Evolutionary conservation across 352 stramenopile species (phyloP).

Genomic region (Globisporangium radiosum): DNA sequence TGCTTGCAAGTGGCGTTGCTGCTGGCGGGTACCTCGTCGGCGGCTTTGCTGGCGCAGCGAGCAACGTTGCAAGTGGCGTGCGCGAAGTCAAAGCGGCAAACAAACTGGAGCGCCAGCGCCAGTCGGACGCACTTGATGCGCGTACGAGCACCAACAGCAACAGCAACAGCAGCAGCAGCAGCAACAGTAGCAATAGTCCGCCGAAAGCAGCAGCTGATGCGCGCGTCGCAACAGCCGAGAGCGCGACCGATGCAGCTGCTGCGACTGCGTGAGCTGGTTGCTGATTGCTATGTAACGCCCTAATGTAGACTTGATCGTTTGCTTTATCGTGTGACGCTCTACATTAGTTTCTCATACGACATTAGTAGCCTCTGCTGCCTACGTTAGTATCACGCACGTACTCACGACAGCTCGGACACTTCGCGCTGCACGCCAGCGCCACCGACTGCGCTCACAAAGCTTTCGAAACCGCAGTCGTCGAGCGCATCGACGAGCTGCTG

Average conservation of each 20-base stretch:
- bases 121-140: conserved; percentile 12
- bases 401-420: background rate
- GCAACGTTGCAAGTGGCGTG: conserved; percentile 77
- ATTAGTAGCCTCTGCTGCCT: too few species aligned
- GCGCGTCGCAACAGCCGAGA: background rate
- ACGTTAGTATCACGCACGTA: too few species aligned
- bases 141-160: background rate
- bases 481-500: conserved; percentile 40
- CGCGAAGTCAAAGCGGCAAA: conserved; percentile 78
- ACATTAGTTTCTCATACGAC: too few species aligned
- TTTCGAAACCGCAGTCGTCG: conserved; percentile 39
- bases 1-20: conserved; percentile 71
- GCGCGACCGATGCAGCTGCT: background rate
- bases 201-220: background rate
- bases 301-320: conserved; percentile 11
- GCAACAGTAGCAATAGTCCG: background rate
- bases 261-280: conserved; percentile 1
- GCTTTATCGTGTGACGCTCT: background rate
- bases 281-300: background rate
- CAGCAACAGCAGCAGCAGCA: background rate
- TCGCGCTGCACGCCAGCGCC: conserved; percentile 34
- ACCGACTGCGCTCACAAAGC: conserved; percentile 51
- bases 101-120: conserved; percentile 50
- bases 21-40: conserved; percentile 75
- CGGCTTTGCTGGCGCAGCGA: conserved; percentile 72